phyloP scores from a whole-genome alignment of 2,329 filamentous ascomycete genomes.

The Diaporthe aspalathi region DNA sequence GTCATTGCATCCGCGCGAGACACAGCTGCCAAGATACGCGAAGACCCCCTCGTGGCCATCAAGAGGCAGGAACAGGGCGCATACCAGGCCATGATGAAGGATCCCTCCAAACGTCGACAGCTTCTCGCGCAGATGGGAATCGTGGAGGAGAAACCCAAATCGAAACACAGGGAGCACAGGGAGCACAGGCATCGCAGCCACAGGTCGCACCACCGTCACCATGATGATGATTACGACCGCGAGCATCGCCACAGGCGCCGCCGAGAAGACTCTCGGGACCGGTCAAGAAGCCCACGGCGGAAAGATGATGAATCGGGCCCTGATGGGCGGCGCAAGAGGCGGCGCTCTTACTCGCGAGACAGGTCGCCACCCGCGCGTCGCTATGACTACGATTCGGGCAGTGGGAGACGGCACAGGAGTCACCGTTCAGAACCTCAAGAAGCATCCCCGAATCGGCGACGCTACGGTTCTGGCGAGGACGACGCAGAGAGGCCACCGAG shows the following conservation, averaged over 20 bases:
- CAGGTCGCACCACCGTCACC: conserved; percentile 56
- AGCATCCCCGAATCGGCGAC: conserved; percentile 52
- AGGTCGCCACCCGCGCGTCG: conserved; percentile 58
- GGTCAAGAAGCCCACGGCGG: conserved; percentile 53
- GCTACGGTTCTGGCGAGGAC: conserved; percentile 48
- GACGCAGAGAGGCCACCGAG: conserved; percentile 43
- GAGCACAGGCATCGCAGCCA: conserved; percentile 59
- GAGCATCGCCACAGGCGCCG: conserved; percentile 55
- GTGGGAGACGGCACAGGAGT: conserved; percentile 54
- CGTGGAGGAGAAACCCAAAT: conserved; percentile 56
- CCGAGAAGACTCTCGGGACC: conserved; percentile 58
- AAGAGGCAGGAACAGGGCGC: conserved; percentile 90
- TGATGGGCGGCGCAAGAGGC: conserved; percentile 54
- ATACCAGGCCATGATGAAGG: conserved; percentile 83
- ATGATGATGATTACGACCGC: conserved; percentile 54
- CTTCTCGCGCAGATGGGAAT: conserved; percentile 74
- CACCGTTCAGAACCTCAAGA: conserved; percentile 59
- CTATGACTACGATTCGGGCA: conserved; percentile 55
- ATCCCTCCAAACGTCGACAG: conserved; percentile 75
- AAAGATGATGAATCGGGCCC: conserved; percentile 55
- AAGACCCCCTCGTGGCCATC: conserved; percentile 92
- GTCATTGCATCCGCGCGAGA: conserved; percentile 82
- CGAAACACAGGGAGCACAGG: conserved; percentile 48
- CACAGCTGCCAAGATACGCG: conserved; percentile 85
- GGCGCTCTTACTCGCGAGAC: conserved; percentile 59